phyloP scores from a whole-genome alignment of 2,329 filamentous ascomycete genomes.

The Passalora sequoiae region DNA sequence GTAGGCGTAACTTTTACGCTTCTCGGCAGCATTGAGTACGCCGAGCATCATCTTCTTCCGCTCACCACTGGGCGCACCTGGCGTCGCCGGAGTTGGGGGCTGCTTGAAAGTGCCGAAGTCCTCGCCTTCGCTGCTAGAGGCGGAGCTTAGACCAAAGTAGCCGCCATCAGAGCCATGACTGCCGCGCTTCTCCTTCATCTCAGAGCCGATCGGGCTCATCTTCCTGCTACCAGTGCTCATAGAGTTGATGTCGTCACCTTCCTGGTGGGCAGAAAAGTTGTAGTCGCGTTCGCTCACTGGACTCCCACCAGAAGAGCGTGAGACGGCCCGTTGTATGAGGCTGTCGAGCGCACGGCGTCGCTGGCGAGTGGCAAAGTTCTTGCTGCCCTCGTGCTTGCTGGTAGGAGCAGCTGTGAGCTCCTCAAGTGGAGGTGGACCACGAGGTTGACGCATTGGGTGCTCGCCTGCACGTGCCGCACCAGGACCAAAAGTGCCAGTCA shows the following conservation, averaged over 20 bases:
- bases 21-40: slow-evolving; percentile 80
- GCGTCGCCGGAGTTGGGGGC: slow-evolving; percentile 49
- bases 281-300: slow-evolving; percentile 78
- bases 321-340: slow-evolving; percentile 71
- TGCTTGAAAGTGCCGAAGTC: slow-evolving; percentile 32
- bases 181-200: slow-evolving; percentile 36
- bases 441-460: slow-evolving; percentile 87
- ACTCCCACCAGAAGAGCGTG: slow-evolving; percentile 59
- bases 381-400: slow-evolving; percentile 85
- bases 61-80: slow-evolving; percentile 72
- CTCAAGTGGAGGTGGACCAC: slow-evolving; percentile 84
- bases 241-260: slow-evolving; percentile 63
- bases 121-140: slow-evolving; percentile 63
- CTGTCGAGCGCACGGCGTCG: slow-evolving; percentile 88
- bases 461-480: slow-evolving; percentile 90
- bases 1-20: slow-evolving; percentile 70
- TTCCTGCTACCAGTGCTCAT: slow-evolving; percentile 36
- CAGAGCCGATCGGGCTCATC: slow-evolving; percentile 37
- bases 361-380: slow-evolving; percentile 93
- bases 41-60: slow-evolving; percentile 78
- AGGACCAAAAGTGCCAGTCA: slow-evolving; percentile 82
- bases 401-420: slow-evolving; percentile 87
- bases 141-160: slow-evolving; percentile 53
- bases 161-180: slow-evolving; percentile 33
- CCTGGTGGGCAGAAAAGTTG: slow-evolving; percentile 61